Conservation (phyloP, 2,329 filamentous ascomycete genomes). For the Aspergillus fijiensis region DNA sequence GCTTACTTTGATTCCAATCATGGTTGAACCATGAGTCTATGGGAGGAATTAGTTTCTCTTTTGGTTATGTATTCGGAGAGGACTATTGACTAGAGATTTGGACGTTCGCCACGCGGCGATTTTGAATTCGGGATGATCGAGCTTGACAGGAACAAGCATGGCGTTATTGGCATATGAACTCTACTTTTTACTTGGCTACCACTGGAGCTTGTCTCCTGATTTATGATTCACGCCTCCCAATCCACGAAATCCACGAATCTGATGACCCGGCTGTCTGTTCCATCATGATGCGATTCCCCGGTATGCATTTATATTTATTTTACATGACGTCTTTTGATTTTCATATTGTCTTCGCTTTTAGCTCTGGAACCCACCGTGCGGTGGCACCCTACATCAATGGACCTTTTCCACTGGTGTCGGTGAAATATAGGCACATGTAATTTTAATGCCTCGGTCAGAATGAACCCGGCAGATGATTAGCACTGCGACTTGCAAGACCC, state of each 20-base stretch:
- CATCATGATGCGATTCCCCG: constrained; percentile 32
- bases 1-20: constrained; percentile 12
- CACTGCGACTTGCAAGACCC: not conserved
- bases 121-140: constrained; percentile 16
- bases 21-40: constrained; percentile 6
- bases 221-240: constrained; percentile 13
- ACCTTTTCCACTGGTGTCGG: not conserved
- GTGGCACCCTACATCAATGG: not conserved
- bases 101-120: constrained; percentile 29
- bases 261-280: constrained; percentile 16
- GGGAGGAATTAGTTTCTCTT: constrained; percentile 18
- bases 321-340: not conserved
- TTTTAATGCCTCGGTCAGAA: not conserved
- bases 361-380: not conserved
- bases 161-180: constrained; percentile 28
- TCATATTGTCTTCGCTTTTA: not conserved
- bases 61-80: constrained; percentile 20
- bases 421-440: not conserved
- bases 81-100: constrained; percentile 26
- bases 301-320: constrained; percentile 22
- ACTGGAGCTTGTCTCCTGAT: constrained; percentile 3
- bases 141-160: constrained; percentile 18
- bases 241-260: constrained; percentile 17
- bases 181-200: constrained; percentile 13
- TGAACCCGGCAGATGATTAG: not conserved